Evolutionary conservation across 768 basidiomycete species (phyloP), one percentile per base, ranked within the genome.

Genomic region (Suillus ampliporus): DNA sequence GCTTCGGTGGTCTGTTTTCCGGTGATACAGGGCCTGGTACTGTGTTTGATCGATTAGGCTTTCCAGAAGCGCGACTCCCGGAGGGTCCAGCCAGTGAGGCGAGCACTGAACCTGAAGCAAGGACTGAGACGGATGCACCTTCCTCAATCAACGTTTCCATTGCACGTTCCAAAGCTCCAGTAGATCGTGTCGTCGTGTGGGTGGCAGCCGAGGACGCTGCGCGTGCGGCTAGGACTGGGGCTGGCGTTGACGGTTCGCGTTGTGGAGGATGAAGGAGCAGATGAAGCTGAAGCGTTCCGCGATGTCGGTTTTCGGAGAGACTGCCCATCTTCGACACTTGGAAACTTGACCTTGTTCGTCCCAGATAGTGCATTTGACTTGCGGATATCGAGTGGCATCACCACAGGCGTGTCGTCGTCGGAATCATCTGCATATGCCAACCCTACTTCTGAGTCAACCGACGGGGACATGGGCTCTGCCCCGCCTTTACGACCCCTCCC

Each of bases 61-160:
- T 75, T 41, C 75, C 72, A 67, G 65, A 14, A 23, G 56, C 43
- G 63, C 73, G 66, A 21, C 60, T 57, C 34, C 68, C 28, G 21
- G 65, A 47, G 6, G 68, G 52, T 4, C 69, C 68, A 52, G 70
- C 66, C 23, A 76, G 70, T 10, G 75, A 70, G 26, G 76, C 73
- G 26, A 74, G 62, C 14, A 75, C 75, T 1, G 74, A 75, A 21
- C 74, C 74, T 3, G 74, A 76, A 21, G 76, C 76, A 15, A 76
- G 76, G 41, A 77, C 64, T 5, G 74, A 76, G 54, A 77, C 66
- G 1, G 75, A 77, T 41, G 70, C 71, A 57, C 76, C 71, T 63
- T 83, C 80, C 65, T 83, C 82, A 64, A 86, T 72, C 57, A 87
- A 72, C 9, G 78, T 80, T 65, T 84, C 85, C 80, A 89, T 78